phyloP scores from a whole-genome alignment of 2,329 filamentous ascomycete species.

The Triangularia setosa region DNA sequence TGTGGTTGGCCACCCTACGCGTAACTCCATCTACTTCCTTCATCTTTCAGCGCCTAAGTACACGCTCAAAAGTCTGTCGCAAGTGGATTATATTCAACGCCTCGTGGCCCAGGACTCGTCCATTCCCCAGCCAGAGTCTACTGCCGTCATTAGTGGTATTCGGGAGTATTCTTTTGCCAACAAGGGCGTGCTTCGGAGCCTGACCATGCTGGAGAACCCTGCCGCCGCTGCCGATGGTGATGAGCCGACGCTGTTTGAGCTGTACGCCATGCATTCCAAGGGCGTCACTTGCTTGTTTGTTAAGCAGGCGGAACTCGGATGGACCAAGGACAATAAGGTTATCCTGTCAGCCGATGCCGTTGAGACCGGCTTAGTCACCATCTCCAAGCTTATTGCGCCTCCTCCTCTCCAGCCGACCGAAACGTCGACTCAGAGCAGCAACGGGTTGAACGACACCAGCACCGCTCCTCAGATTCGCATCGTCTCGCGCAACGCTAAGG shows the following conservation, averaged over 20 bases:
- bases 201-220: conserved; percentile 78
- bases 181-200: conserved; percentile 80
- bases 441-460: conserved; percentile 37
- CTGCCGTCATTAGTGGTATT: conserved; percentile 94
- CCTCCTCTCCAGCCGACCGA: conserved; percentile 45
- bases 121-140: conserved; percentile 84
- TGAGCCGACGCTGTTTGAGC: conserved; percentile 79
- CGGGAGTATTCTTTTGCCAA: conserved; percentile 90
- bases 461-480: conserved; percentile 33
- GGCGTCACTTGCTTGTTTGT: conserved; percentile 88
- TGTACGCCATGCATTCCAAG: conserved; percentile 97
- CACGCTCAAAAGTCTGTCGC: conserved; percentile 74
- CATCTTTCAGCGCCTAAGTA: conserved; percentile 94
- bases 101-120: conserved; percentile 67
- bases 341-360: conserved; percentile 73
- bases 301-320: conserved; percentile 85
- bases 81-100: conserved; percentile 81
- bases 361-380: conserved; percentile 67
- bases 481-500: conserved; percentile 35
- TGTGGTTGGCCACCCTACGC: conserved; percentile 89
- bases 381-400: conserved; percentile 62
- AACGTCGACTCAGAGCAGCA: conserved; percentile 34
- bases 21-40: conserved; percentile 96
- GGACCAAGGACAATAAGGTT: conserved; percentile 87
- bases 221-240: conserved; percentile 60